Conservation (phyloP, 345 rosid species). For the Eucalyptus polyanthemos region DNA sequence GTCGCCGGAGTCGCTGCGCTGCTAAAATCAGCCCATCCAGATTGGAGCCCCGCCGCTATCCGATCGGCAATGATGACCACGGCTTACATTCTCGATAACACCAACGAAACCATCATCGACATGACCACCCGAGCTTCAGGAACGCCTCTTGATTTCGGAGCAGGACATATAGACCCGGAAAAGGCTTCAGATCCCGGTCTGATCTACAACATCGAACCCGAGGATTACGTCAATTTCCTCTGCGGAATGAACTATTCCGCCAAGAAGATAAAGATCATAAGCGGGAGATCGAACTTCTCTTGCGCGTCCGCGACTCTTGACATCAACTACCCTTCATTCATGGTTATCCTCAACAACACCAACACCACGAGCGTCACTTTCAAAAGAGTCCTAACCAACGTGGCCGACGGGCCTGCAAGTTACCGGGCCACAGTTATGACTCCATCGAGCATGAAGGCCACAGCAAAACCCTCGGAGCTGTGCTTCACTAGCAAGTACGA, state of each 20-base stretch:
- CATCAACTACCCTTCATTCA: constrained; percentile 44
- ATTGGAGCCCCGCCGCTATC: constrained; percentile 37
- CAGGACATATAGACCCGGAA: constrained; percentile 35
- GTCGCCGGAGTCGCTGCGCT: constrained; percentile 26
- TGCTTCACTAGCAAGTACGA: constrained; percentile 9
- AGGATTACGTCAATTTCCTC: constrained; percentile 17
- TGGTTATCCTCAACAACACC: constrained; percentile 30
- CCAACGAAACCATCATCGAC: constrained; percentile 7
- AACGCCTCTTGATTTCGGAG: constrained; percentile 39
- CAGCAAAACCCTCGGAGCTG: constrained; percentile 12
- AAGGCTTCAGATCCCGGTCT: constrained; percentile 37
- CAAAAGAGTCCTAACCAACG: constrained; percentile 27
- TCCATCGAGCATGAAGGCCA: constrained; percentile 14
- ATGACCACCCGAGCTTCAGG: constrained; percentile 9
- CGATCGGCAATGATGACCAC: constrained; percentile 50
- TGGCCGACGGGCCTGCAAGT: constrained; percentile 4
- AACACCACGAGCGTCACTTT: constrained; percentile 20
- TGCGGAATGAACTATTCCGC: constrained; percentile 24
- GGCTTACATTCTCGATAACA: constrained; percentile 8
- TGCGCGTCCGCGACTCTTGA: constrained; percentile 17
- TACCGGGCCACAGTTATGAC: background rate
- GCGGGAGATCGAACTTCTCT: constrained; percentile 6
- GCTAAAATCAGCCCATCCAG: constrained; percentile 19
- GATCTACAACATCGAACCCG: constrained; percentile 15
- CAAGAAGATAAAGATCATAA: constrained; percentile 12